Evolutionary conservation across 345 rosid species (phyloP), one percentile per base, ranked within the genome.

Genomic region (Melaleuca quinquenervia): DNA sequence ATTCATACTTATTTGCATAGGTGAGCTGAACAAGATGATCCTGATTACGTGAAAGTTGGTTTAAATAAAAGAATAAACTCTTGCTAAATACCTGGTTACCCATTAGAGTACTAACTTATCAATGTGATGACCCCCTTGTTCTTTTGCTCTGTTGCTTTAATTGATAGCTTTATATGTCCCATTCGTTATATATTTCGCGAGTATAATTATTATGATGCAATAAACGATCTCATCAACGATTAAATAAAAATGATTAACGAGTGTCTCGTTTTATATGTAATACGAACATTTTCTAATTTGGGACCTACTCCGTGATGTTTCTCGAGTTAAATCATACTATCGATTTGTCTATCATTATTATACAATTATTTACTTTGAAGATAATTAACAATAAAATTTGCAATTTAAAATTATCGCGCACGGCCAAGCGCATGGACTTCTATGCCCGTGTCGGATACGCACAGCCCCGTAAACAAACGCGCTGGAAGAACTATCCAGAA

Each of bases 1-100:
- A 58, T n/a, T 11, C 0, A 10, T 0, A 2, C 70, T n/a, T 12
- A 13, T n/a, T 0, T 12, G 0, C 0, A 16, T n/a, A n/a, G 18
- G 32, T 0, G 14, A 58, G 3, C 1, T 6, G 32, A 58, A 12
- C 29, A n/a, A 6, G 29, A 12, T 58, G 7, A 26, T n/a, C 8
- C 16, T 27, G 1, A 60, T 60, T 60, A 7, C 27, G 24, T 64
- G 1, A 9, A 18, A 8, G 16, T 64, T 32, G 20, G 9, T 64
- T 64, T 18, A 32, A 64, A 36, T 16, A 64, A 16, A 64, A 64
- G 9, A 32, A 16, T 64, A 32, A 64, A 16, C 32, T 32, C 10
- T 64, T 0, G 45, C 22, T 64, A 64, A 8, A 32, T 3, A 64
- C 45, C 16, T 64, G 45, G 41, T 52, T 18, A 52, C 6, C 6